Evolutionary conservation across 2,329 filamentous ascomycete species (phyloP).

Genomic region (Diaporthe destruens): DNA sequence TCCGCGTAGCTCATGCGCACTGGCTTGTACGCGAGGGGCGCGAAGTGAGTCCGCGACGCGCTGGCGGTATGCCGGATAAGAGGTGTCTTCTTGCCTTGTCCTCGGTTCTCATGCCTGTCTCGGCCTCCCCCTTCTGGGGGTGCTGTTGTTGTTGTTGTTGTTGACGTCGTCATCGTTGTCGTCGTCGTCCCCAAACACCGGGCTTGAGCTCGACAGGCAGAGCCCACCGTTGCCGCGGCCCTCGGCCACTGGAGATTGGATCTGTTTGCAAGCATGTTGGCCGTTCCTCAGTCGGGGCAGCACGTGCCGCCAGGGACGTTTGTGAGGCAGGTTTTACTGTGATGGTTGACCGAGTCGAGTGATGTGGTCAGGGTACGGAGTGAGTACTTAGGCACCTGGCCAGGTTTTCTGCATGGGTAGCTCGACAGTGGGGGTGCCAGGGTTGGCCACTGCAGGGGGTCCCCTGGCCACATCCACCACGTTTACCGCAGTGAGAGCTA

Average conservation of each 20-base stretch:
- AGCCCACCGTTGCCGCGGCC: background rate
- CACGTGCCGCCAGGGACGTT: too few relatives aligned
- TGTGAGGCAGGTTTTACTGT: too few relatives aligned
- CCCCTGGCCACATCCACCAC: too few relatives aligned
- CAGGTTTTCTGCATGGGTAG: too few relatives aligned
- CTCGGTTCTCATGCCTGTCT: background rate
- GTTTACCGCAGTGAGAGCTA: too few relatives aligned
- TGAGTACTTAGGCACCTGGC: too few relatives aligned
- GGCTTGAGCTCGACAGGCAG: background rate
- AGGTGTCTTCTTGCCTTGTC: background rate
- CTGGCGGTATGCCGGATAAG: rapidly evolving
- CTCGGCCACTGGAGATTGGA: background rate
- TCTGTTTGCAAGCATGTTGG: background rate
- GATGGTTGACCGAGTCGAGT: too few relatives aligned
- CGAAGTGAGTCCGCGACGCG: background rate
- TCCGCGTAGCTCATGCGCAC: background rate
- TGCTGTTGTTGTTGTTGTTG: background rate
- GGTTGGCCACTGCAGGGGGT: too few relatives aligned
- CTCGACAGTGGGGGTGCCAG: too few relatives aligned
- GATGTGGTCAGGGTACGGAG: too few relatives aligned
- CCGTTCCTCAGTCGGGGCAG: background rate
- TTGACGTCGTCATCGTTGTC: too few relatives aligned
- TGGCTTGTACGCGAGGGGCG: background rate
- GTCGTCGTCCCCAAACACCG: background rate
- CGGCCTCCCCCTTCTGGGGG: background rate